phyloP scores from a whole-genome alignment of 1,284 basidiomycete species.

The Ganoderma meredithae region DNA sequence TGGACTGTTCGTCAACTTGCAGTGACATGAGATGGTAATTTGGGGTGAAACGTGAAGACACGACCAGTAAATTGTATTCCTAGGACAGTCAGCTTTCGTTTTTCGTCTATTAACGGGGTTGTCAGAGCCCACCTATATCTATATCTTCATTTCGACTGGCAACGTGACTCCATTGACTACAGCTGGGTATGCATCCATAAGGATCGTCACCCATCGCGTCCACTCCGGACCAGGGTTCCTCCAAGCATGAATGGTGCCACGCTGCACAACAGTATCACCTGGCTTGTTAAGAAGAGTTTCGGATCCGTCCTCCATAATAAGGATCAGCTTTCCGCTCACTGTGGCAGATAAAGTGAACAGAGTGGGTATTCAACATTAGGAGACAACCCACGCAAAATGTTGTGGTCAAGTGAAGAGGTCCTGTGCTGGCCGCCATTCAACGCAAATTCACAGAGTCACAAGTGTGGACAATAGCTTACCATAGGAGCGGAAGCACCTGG shows the following conservation, averaged over 20 bases:
- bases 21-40: slow-evolving; percentile 47
- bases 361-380: too few relatives aligned
- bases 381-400: slow-evolving; percentile 55
- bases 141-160: slow-evolving; percentile 36
- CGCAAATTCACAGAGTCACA: background rate
- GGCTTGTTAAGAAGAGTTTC: slow-evolving; percentile 62
- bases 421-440: slow-evolving; percentile 42
- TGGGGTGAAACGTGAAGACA: background rate
- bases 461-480: slow-evolving; percentile 45
- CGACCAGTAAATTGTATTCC: background rate
- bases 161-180: slow-evolving; percentile 54
- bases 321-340: slow-evolving; percentile 63
- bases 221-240: slow-evolving; percentile 60
- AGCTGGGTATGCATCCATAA: slow-evolving; percentile 63
- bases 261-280: slow-evolving; percentile 64
- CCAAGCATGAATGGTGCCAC: slow-evolving; percentile 69
- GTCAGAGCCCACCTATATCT: background rate
- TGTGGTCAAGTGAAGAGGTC: slow-evolving; percentile 65
- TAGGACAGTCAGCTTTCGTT: background rate
- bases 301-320: slow-evolving; percentile 63
- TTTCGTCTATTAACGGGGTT: too few relatives aligned
- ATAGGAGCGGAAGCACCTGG: slow-evolving; percentile 58
- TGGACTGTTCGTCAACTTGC: slow-evolving; percentile 81
- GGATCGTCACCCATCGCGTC: slow-evolving; percentile 60
- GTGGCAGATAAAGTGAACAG: slow-evolving; percentile 6